phyloP scores from a whole-genome alignment of 139 green algal genomes.

The Picochlorum costavermella region DNA sequence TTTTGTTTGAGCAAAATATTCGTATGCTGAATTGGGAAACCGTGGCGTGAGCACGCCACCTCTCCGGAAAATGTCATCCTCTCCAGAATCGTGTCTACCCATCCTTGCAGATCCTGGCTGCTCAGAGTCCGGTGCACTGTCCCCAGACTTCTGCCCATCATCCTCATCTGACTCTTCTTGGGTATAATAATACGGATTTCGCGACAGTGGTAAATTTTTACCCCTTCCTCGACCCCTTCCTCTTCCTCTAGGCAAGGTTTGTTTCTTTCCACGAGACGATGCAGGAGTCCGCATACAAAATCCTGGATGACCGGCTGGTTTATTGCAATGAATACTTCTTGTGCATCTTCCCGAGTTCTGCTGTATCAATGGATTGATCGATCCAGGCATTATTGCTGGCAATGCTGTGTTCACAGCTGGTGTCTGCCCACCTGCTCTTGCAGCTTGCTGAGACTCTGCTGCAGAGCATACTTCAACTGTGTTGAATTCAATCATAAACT shows the following conservation, averaged over 20 bases:
- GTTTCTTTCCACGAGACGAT: conserved; percentile 2
- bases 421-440: conserved; percentile 2
- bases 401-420: not conserved
- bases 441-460: conserved; percentile 26
- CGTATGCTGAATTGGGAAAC: not conserved
- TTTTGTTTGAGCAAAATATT: not conserved
- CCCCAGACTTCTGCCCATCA: not conserved
- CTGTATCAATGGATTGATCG: conserved; percentile 30
- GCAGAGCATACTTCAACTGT: conserved; percentile 31
- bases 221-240: not conserved
- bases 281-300: conserved; percentile 32
- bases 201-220: not conserved
- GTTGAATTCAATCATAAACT: conserved; percentile 36
- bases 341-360: conserved; percentile 36
- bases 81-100: not conserved
- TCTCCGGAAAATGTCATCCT: conserved; percentile 4
- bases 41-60: conserved; percentile 1
- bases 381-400: conserved; percentile 6
- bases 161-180: not conserved
- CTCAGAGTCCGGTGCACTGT: conserved; percentile 1
- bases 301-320: conserved; percentile 43
- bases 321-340: conserved; percentile 45
- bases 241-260: not conserved
- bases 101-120: not conserved
- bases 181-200: not conserved